These are phyloP conservation scores for Prunus salicina DNA, from an alignment of 306 rosid genomes.

Conservation along the genomic window DNA sequence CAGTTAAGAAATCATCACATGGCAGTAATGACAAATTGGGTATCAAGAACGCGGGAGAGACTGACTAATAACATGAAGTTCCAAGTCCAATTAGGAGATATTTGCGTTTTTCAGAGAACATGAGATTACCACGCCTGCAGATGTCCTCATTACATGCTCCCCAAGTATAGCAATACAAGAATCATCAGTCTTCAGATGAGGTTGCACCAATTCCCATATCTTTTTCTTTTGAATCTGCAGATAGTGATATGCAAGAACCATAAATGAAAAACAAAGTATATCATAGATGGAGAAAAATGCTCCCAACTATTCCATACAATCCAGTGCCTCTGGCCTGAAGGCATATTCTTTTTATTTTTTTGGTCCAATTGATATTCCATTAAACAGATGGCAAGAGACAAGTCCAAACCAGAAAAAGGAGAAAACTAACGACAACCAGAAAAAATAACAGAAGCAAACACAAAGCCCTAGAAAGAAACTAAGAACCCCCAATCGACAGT, in stretches of 20 bases:
- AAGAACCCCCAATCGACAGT: background rate
- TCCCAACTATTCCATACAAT: background rate
- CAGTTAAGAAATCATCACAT: background rate
- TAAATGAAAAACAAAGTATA: conserved; percentile 6
- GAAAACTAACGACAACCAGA: no score
- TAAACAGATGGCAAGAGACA: background rate
- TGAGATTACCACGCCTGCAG: conserved; percentile 47
- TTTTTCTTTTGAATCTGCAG: conserved; percentile 75
- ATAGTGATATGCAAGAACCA: background rate
- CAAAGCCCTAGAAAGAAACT: background rate
- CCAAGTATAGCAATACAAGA: conserved; percentile 61
- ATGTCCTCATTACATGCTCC: conserved; percentile 56
- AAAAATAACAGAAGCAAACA: background rate
- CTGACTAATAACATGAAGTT: background rate
- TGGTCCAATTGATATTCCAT: background rate
- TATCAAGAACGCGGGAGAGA: background rate
- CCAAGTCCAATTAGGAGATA: conserved; percentile 23
- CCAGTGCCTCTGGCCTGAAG: background rate
- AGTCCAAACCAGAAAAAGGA: no score
- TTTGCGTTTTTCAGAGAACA: conserved; percentile 22
- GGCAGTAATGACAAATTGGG: background rate
- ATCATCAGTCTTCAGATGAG: conserved; percentile 65
- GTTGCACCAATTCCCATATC: conserved; percentile 76
- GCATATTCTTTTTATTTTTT: background rate
- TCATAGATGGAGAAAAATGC: background rate